A percentile compares a stretch with the other conserved stretches of the same genome.
Evolutionary conservation across 495 filamentous ascomycete species (phyloP).

Genomic region (Penicillium parvum): DNA sequence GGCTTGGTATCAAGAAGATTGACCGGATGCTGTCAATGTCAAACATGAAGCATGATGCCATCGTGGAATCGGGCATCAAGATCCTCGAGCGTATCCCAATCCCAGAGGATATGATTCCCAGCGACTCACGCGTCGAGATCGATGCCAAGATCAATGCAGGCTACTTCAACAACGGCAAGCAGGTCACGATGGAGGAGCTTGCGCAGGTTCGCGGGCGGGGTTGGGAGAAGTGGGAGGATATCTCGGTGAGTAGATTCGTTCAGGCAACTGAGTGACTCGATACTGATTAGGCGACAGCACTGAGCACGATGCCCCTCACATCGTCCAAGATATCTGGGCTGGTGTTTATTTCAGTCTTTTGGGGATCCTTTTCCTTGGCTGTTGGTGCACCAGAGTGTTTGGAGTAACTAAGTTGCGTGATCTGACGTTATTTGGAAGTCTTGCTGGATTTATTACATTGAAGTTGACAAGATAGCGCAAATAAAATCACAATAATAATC

Average conservation of each 20-base stretch:
- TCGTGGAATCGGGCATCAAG: constrained; percentile 91
- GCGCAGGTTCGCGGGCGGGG: constrained; percentile 79
- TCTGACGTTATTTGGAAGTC: too few species aligned
- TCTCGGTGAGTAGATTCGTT: constrained; percentile 55
- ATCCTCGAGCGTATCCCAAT: constrained; percentile 92
- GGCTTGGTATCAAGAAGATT: constrained; percentile 98
- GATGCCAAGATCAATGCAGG: constrained; percentile 98
- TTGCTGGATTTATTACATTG: too few species aligned
- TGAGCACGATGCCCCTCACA: constrained; percentile 1
- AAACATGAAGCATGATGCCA: constrained; percentile 99
- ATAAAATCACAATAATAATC: too few species aligned
- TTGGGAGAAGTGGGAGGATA: constrained; percentile 76
- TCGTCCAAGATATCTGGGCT: too few species aligned
- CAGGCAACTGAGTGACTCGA: background rate
- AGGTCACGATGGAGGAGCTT: constrained; percentile 83
- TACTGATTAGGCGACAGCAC: constrained; percentile 10
- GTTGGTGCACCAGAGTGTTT: too few species aligned
- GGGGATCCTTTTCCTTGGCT: too few species aligned
- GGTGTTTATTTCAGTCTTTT: too few species aligned
- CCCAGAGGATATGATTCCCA: constrained; percentile 90
- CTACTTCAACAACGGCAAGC: constrained; percentile 90
- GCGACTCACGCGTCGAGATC: constrained; percentile 93
- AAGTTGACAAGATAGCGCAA: too few species aligned
- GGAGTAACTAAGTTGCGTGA: too few species aligned
- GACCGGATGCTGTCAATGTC: constrained; percentile 99